Base-by-base conservation (phyloP, 441 rosid species). In the Breynia disticha region DNA sequence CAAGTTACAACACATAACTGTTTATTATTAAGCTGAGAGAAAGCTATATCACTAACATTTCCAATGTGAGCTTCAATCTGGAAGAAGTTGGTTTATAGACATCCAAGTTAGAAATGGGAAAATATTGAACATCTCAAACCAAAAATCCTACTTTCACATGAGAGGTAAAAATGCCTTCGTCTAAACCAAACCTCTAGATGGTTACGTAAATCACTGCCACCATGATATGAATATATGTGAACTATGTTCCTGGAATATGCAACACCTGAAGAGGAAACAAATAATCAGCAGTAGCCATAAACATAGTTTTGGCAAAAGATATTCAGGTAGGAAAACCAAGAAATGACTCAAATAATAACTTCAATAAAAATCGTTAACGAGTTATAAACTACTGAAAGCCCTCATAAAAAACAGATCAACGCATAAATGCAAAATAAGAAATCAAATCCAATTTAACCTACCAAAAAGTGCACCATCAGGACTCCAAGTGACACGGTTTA, bases 181-280 rank as follows among this genome's bases (percentile, higher is more conserved):
- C 57, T 44, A 66, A 58, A 55, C 59, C 73, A 54, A 61, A 63
- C 60, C 56, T 48, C 45, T 50, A 38, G 19, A 24, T 43, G 70
- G 51, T 35, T 67, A 46, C 32, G 16, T 50, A 55, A 52, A 45
- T 63, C 66, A 64, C 48, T 35, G 17, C 66, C 43, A 45, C 59
- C 49, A 17, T 28, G 55, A 47, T 75, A 84, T 13, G 76, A 57
- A 65, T 83, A 82, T 46, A 86, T 61, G 66, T 86, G 97, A 63
- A 86, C 84, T 24, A 87, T 61, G 72, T 84, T 79, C 66, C 81
- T 86, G 6, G 81, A 82, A 70, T 75, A 84, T 21, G 97, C 94
- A 71, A 84, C 76, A 18, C 93, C 95, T 86, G 43, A 52, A 19
- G 47, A 32, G 52, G 46, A 46, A 55, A 56, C 18, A 44, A 50